Percentiles rank a stretch among this genome's conserved stretches.
Conservation (phyloP, 1,284 basidiomycete genomes). For the Leccinum griseonigrum region DNA sequence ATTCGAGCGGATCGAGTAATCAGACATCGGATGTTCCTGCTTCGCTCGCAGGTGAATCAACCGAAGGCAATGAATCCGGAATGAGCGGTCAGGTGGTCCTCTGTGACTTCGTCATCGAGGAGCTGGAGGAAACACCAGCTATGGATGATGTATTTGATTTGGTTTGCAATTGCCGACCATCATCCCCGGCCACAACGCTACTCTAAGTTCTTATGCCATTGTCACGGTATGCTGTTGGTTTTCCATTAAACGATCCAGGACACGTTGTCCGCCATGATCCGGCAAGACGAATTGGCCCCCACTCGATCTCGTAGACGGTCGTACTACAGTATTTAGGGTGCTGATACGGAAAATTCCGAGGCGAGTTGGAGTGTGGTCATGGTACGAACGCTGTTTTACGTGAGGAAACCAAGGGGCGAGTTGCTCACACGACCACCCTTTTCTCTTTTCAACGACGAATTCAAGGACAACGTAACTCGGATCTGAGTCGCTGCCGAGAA, state of each 20-base stretch:
- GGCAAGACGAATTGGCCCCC: slow-evolving; percentile 63
- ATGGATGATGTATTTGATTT: slow-evolving; percentile 25
- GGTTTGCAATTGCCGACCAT: slow-evolving; percentile 26
- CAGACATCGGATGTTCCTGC: slow-evolving; percentile 8
- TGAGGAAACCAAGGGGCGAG: too few relatives aligned
- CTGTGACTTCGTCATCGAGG: slow-evolving; percentile 24
- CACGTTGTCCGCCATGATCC: slow-evolving; percentile 63
- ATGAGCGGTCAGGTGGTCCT: slow-evolving; percentile 19
- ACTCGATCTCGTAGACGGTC: slow-evolving; percentile 51
- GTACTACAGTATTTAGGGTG: slow-evolving; percentile 40
- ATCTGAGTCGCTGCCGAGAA: background rate
- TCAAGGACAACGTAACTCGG: background rate
- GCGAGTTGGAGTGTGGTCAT: too few relatives aligned
- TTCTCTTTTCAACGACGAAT: background rate
- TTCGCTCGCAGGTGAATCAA: slow-evolving; percentile 11
- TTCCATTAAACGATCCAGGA: slow-evolving; percentile 43
- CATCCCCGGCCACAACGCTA: too few relatives aligned
- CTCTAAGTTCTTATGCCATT: background rate
- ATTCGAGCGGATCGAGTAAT: slow-evolving; percentile 17
- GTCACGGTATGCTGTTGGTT: background rate
- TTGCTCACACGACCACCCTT: too few relatives aligned
- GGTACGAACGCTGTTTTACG: too few relatives aligned
- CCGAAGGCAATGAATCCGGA: slow-evolving; percentile 10
- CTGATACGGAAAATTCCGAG: slow-evolving; percentile 42
- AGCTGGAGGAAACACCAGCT: slow-evolving; percentile 19